Evolutionary conservation across 1,139 yeast species (phyloP), one percentile per base, ranked within the genome.

Genomic region (Geotrichum fermentans): DNA sequence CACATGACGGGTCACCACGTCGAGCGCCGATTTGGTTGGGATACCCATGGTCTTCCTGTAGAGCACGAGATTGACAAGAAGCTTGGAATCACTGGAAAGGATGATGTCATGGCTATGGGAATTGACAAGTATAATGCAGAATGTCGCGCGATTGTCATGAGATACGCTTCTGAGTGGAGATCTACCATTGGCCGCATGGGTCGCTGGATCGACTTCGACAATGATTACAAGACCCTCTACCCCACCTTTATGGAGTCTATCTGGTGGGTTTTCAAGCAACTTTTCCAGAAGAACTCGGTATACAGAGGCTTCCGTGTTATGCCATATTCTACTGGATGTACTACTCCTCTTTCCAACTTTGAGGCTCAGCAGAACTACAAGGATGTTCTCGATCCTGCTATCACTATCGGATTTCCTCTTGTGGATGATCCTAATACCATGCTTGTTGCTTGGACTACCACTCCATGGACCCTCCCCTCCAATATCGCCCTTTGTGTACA

Each of bases 1-100:
- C 86, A 95, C 57, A 92, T 92, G 97, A 90, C 86, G 59, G 98
- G 98, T 16, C 84, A 80, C 70, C 87, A 85, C 61, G 98, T 92
- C 42, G 96, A 87, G 70, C 86, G 99, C 73, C 80, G 97, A 64
- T 92, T 94, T 58, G 99, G 99, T 54, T 92, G 99, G 99, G 99
- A 92, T 71, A 92, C 98, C 50, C 99, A 92, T 68, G 99, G 99
- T 51, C 80, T 92, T 59, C 99, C 99, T 45, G 90, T 92, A 51
- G 99, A 92, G 73, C 96, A 92, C 69, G 97, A 90, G 69, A 92
- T 92, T 61, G 99, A 92, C 85, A 92, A 92, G 83, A 86, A 87
- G 66, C 78, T 92, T 61, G 95, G 95, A 39, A 88, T 92, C 70
- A 83, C 86, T 52, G 86, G 95, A 61, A 92, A 90, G 69, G 92